These are phyloP conservation scores for Aurantiochytrium sp. DNA, from an alignment of 108 stramenopile species.

Conservation along the genomic window DNA sequence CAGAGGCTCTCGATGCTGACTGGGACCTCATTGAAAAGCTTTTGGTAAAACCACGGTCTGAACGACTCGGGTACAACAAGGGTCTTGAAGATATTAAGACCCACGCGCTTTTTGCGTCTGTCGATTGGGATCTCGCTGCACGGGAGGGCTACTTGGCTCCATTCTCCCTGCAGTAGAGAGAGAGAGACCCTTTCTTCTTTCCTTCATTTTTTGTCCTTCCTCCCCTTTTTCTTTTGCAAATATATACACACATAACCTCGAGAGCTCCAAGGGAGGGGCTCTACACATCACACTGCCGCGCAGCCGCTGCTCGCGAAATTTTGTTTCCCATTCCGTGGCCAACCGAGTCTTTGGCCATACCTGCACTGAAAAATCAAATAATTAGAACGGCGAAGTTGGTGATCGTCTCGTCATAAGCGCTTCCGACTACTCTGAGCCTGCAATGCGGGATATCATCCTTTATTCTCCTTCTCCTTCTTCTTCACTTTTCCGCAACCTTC, in stretches of 20 bases:
- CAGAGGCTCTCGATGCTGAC: not conserved
- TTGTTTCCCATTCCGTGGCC: too few relatives aligned
- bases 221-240: not conserved
- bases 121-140: not conserved
- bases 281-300: too few relatives aligned
- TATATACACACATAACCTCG: not conserved
- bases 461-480: too few relatives aligned
- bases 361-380: too few relatives aligned
- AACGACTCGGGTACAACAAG: not conserved
- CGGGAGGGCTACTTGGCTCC: not conserved
- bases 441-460: too few relatives aligned
- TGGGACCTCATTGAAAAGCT: not conserved
- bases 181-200: not conserved
- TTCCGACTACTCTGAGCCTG: too few relatives aligned
- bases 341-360: too few relatives aligned
- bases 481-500: too few relatives aligned
- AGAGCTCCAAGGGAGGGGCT: too few relatives aligned
- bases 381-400: too few relatives aligned
- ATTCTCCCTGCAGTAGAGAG: not conserved
- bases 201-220: not conserved
- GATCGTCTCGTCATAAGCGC: too few relatives aligned
- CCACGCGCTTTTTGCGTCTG: not conserved
- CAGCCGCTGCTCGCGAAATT: too few relatives aligned
- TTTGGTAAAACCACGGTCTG: not conserved
- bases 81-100: not conserved